These are phyloP conservation scores for Jaenimonas drosophilae DNA, from an alignment of 208 protist genomes.

Conservation along the genomic window DNA sequence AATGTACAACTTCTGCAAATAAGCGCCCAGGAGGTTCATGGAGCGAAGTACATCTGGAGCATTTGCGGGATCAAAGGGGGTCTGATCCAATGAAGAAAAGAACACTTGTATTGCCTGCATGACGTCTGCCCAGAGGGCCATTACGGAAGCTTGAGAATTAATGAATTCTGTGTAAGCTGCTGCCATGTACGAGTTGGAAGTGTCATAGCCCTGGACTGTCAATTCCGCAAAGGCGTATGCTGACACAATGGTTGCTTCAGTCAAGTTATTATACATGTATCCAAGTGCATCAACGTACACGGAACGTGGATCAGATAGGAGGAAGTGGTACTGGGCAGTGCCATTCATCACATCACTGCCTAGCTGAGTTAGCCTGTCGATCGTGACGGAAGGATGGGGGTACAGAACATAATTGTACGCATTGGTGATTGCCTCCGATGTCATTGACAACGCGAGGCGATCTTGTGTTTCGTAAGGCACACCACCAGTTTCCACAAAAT, in stretches of 20 bases:
- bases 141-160: too few relatives aligned
- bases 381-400: not conserved
- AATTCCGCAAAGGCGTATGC: not conserved
- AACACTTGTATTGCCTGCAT: too few relatives aligned
- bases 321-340: not conserved
- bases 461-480: not conserved
- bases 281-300: not conserved
- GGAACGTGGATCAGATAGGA: not conserved
- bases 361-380: not conserved
- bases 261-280: not conserved
- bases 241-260: not conserved
- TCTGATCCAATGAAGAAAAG: too few relatives aligned
- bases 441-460: not conserved
- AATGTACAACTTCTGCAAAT: not conserved
- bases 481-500: not conserved
- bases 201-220: not conserved
- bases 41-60: too few relatives aligned
- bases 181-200: not conserved
- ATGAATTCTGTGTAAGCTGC: not conserved
- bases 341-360: not conserved
- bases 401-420: slow-evolving; percentile 1
- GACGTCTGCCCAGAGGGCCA: too few relatives aligned
- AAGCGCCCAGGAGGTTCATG: not conserved
- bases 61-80: too few relatives aligned
- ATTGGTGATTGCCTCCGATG: not conserved